Conservation (phyloP, 257 asterid genomes). For the Pogostemon cablin region DNA sequence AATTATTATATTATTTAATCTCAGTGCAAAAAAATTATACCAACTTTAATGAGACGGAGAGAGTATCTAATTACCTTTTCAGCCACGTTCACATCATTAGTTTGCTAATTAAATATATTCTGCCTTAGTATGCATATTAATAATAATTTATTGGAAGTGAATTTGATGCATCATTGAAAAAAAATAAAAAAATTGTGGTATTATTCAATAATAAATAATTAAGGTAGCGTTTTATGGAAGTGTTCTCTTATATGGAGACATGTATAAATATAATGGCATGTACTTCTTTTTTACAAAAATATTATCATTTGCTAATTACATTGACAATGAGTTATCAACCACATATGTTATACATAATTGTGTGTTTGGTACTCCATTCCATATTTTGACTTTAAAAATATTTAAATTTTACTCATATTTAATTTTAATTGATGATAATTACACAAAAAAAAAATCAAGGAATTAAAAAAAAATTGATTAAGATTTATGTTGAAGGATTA, state of each 20-base stretch:
- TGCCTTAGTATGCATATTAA: background rate
- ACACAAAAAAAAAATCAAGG: too few relatives aligned
- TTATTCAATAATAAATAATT: background rate
- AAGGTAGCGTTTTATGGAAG: background rate
- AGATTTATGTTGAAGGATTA: too few relatives aligned
- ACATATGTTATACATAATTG: background rate
- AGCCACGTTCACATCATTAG: constrained; percentile 37
- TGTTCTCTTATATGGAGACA: constrained; percentile 31
- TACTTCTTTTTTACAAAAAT: background rate
- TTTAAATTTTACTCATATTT: too few relatives aligned
- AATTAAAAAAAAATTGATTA: too few relatives aligned
- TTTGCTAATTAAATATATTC: background rate
- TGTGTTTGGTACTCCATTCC: background rate
- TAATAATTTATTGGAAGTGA: background rate
- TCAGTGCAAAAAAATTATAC: too few relatives aligned
- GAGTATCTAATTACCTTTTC: constrained; percentile 21
- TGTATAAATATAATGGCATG: background rate
- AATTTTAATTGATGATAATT: too few relatives aligned
- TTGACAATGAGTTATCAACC: background rate
- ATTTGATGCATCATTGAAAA: background rate
- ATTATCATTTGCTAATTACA: background rate
- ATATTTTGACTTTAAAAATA: background rate
- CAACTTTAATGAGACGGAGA: too few relatives aligned
- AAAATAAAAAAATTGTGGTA: background rate
- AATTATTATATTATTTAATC: too few relatives aligned